A percentile compares a stretch with the other conserved stretches of the same genome.
These are phyloP conservation scores for Brassica rapa DNA, from an alignment of 345 rosid species.

Conservation along the genomic window DNA sequence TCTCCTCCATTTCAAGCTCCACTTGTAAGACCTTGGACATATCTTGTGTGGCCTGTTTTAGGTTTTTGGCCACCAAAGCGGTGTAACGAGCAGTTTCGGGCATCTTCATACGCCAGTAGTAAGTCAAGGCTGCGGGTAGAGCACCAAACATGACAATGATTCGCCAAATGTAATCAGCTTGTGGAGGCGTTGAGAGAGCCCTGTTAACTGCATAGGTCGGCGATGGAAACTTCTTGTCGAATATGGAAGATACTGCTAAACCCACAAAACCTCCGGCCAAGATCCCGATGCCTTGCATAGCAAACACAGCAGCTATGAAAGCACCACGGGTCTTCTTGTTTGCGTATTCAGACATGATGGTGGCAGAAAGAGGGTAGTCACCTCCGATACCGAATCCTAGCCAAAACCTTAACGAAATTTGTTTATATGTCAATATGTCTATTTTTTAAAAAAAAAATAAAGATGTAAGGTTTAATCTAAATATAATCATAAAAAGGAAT, in stretches of 20 bases:
- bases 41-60: constrained; percentile 61
- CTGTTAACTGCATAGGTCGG: constrained; percentile 44
- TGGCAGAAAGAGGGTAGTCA: constrained; percentile 81
- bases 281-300: constrained; percentile 87
- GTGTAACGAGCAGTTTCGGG: constrained; percentile 88
- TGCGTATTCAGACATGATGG: constrained; percentile 84
- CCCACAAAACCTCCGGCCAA: constrained; percentile 69
- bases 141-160: constrained; percentile 78
- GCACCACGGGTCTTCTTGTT: constrained; percentile 86
- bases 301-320: constrained; percentile 77
- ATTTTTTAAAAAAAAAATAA: too few species aligned
- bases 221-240: constrained; percentile 46
- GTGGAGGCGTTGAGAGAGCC: constrained; percentile 51
- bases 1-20: constrained; percentile 54
- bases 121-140: constrained; percentile 59
- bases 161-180: constrained; percentile 72
- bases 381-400: constrained; percentile 83
- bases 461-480: too few species aligned
- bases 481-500: too few species aligned
- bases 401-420: too few species aligned
- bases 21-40: constrained; percentile 75
- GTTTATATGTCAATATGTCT: too few species aligned
- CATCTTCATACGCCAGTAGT: constrained; percentile 82
- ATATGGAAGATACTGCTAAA: too few species aligned
- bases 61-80: constrained; percentile 70